Conservation (phyloP, 2,329 filamentous ascomycete species). For the Penicillium hordei region DNA sequence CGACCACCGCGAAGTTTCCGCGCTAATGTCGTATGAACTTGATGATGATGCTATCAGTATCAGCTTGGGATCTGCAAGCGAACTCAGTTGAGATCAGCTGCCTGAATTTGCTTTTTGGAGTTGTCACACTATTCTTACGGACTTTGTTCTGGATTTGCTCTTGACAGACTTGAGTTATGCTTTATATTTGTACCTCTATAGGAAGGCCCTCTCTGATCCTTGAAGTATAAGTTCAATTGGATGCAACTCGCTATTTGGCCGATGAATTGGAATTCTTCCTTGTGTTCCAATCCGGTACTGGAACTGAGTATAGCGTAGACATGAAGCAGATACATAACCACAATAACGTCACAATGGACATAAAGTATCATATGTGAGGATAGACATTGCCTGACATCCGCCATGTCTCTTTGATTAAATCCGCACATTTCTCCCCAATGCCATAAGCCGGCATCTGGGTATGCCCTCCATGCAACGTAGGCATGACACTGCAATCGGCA, state of each 20-base stretch:
- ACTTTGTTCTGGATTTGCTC: background rate
- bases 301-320: background rate
- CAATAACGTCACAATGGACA: background rate
- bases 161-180: background rate
- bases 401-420: conserved; percentile 50
- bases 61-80: conserved; percentile 9
- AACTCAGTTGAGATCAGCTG: conserved; percentile 1
- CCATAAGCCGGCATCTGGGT: conserved; percentile 61
- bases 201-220: background rate
- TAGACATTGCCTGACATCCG: conserved; percentile 18
- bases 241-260: background rate
- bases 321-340: background rate
- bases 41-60: conserved; percentile 11
- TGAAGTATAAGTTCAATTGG: background rate
- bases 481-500: conserved; percentile 56
- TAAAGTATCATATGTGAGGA: conserved; percentile 11
- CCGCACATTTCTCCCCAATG: conserved; percentile 56
- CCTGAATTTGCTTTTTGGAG: background rate
- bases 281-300: background rate
- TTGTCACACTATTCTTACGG: conserved; percentile 1
- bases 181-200: background rate
- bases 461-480: conserved; percentile 51
- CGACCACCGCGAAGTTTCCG: background rate
- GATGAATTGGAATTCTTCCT: background rate
- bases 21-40: conserved; percentile 2